Conservation (phyloP, 2,329 filamentous ascomycete genomes). For the Fusarium globosum region DNA sequence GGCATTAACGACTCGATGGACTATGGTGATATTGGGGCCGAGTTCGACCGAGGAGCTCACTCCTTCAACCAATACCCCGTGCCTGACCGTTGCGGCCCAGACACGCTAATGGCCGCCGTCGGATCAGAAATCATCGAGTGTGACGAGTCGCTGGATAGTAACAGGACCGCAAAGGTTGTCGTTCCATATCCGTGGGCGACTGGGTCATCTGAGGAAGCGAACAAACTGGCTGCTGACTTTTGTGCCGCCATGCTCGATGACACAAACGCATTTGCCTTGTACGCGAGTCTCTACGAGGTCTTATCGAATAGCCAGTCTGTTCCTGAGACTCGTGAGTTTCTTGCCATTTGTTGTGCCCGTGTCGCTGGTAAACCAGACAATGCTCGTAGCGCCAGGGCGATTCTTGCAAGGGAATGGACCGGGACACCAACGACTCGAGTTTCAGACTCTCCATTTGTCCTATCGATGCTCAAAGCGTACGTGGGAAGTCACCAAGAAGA, state of each 20-base stretch:
- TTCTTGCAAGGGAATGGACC: conserved; percentile 19
- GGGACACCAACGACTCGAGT: neutral
- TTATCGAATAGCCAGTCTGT: conserved; percentile 2
- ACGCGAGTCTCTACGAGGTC: conserved; percentile 22
- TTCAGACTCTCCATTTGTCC: conserved; percentile 21
- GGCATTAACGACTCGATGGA: conserved; percentile 10
- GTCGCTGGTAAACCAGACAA: conserved; percentile 34
- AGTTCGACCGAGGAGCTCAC: neutral
- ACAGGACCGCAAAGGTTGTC: neutral
- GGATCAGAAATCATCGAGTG: conserved; percentile 15
- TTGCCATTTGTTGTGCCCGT: conserved; percentile 37
- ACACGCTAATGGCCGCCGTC: neutral
- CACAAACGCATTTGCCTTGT: conserved; percentile 39
- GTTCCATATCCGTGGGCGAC: conserved; percentile 32
- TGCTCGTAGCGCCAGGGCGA: conserved; percentile 18
- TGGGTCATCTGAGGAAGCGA: conserved; percentile 24
- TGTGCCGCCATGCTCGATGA: conserved; percentile 42
- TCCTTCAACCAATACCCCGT: neutral
- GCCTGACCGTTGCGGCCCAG: neutral
- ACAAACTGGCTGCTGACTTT: conserved; percentile 44
- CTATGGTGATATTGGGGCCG: conserved; percentile 1
- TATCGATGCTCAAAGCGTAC: conserved; percentile 33
- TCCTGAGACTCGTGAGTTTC: conserved; percentile 10
- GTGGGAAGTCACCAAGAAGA: conserved; percentile 28
- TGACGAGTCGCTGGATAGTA: neutral